Percentiles rank a stretch among this genome's conserved stretches.
Evolutionary conservation across 2,329 filamentous ascomycete genomes (phyloP).

Genomic region (Cyphellophora europaea): DNA sequence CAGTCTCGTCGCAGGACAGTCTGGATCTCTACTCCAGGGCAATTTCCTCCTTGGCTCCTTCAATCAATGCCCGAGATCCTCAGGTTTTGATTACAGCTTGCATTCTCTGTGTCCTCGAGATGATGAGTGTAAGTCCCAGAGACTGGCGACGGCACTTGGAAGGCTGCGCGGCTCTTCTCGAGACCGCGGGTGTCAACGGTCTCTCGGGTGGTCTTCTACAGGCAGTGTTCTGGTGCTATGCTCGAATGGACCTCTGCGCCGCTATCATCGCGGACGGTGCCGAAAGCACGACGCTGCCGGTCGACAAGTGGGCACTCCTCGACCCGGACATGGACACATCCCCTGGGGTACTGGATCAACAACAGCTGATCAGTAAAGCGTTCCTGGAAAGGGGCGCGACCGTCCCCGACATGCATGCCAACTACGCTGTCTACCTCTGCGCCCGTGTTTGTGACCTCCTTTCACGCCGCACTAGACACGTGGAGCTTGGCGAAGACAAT

Average conservation of each 20-base stretch:
- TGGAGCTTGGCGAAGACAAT: conserved; percentile 39
- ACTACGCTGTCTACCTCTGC: conserved; percentile 49
- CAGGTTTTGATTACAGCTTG: conserved; percentile 7
- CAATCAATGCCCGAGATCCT: conserved; percentile 4
- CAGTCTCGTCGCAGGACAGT: conserved; percentile 36
- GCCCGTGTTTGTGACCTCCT: conserved; percentile 44
- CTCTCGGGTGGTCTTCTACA: conserved; percentile 42
- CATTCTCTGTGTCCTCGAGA: conserved; percentile 9
- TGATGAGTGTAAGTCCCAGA: conserved; percentile 16
- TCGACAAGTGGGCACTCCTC: conserved; percentile 38
- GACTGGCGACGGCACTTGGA: conserved; percentile 49
- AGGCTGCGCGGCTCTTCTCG: conserved; percentile 45
- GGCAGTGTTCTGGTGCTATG: conserved; percentile 51
- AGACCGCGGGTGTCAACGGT: conserved; percentile 42
- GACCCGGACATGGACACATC: conserved; percentile 23
- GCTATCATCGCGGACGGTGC: conserved; percentile 45
- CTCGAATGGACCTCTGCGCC: conserved; percentile 48
- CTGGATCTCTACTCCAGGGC: conserved; percentile 44
- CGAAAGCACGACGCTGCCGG: conserved; percentile 39
- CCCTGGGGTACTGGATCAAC: conserved; percentile 6
- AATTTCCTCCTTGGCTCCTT: conserved; percentile 26
- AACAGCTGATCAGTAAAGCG: conserved; percentile 5
- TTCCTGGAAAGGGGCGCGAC: conserved; percentile 27
- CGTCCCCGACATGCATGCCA: conserved; percentile 48
- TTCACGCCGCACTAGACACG: conserved; percentile 38